These are phyloP conservation scores for Sapria himalayana DNA, from an alignment of 345 rosid genomes.

Conservation along the genomic window DNA sequence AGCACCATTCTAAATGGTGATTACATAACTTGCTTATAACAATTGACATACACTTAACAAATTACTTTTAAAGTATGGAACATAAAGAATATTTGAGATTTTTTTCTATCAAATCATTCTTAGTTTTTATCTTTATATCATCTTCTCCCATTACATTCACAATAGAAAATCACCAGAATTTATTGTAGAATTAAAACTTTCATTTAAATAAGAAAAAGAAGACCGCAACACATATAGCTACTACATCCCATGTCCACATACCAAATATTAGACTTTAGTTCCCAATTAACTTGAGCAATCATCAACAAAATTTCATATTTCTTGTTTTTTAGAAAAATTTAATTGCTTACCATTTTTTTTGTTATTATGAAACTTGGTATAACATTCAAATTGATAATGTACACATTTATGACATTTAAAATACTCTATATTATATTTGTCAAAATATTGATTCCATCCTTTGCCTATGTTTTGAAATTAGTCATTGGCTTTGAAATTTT, in stretches of 20 bases:
- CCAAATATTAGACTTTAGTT: not conserved
- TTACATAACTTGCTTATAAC: not conserved
- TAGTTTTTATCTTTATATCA: not conserved
- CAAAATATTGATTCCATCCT: not conserved
- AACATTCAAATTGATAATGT: not conserved
- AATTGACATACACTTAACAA: not conserved
- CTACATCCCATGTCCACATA: slow-evolving; percentile 1
- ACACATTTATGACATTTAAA: no score
- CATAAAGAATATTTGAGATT: not conserved
- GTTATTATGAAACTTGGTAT: not conserved
- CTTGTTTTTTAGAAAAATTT: not conserved
- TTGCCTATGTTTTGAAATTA: not conserved
- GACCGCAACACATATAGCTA: not conserved
- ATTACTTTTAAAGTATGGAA: no score
- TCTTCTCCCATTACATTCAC: not conserved
- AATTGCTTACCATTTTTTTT: not conserved
- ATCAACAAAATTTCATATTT: not conserved
- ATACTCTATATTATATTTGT: not conserved
- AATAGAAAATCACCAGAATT: slow-evolving; percentile 3
- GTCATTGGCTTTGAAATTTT: not conserved
- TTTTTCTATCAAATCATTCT: not conserved
- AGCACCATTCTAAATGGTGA: not conserved
- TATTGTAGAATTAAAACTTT: not conserved
- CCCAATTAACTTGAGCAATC: not conserved
- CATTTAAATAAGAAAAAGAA: slow-evolving; percentile 1